Percentiles rank a stretch among this genome's conserved stretches.
phyloP scores from a whole-genome alignment of 352 stramenopile species.

The Phytophthora sp. region DNA sequence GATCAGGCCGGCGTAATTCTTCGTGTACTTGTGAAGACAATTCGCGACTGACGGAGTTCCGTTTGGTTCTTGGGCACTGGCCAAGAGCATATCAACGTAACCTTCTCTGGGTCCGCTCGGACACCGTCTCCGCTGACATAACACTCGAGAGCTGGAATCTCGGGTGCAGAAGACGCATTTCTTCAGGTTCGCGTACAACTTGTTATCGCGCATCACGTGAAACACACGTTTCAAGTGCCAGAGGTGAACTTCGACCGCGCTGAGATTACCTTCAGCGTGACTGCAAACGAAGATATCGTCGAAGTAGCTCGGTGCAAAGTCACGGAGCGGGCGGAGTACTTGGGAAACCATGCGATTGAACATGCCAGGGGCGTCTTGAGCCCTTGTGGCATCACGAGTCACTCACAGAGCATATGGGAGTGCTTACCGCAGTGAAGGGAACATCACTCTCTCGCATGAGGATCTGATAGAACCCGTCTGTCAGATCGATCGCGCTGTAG shows the following conservation, averaged over 20 bases:
- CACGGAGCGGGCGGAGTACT: background rate
- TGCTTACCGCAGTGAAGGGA: too few species aligned
- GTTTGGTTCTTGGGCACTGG: too few species aligned
- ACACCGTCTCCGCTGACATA: slow-evolving; percentile 14
- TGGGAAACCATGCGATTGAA: slow-evolving; percentile 3
- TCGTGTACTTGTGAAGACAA: slow-evolving; percentile 34
- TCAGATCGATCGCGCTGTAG: too few species aligned
- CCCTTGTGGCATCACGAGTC: background rate
- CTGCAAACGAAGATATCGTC: background rate
- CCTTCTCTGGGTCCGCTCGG: slow-evolving; percentile 21
- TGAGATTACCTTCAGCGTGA: background rate
- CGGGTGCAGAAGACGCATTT: slow-evolving; percentile 23
- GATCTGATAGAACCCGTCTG: too few species aligned
- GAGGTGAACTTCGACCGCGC: background rate
- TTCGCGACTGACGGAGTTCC: too few species aligned
- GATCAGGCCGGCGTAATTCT: slow-evolving; percentile 1
- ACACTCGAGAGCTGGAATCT: slow-evolving; percentile 35
- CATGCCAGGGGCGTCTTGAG: background rate
- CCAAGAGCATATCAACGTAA: too few species aligned
- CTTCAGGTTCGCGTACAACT: slow-evolving; percentile 37
- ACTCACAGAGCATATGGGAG: too few species aligned
- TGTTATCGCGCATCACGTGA: slow-evolving; percentile 27
- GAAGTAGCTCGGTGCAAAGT: slow-evolving; percentile 8
- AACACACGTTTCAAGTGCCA: slow-evolving; percentile 16
- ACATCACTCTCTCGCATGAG: too few species aligned